phyloP scores from a whole-genome alignment of 495 filamentous ascomycete species.

The Lasiosphaeris hirsuta region DNA sequence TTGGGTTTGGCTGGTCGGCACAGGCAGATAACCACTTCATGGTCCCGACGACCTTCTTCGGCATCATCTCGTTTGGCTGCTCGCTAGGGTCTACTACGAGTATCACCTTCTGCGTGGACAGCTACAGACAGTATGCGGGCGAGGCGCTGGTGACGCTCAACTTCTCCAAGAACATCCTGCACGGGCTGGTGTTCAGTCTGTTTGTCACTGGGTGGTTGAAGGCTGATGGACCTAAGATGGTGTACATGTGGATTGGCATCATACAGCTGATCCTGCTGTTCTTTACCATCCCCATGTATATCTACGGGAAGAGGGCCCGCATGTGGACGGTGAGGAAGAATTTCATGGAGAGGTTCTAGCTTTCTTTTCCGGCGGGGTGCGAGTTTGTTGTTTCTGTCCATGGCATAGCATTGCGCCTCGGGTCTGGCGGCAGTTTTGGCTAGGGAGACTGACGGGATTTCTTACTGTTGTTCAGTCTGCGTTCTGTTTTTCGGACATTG shows the following conservation, averaged over 20 bases:
- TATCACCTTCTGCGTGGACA: slow-evolving; percentile 93
- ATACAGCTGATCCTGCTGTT: slow-evolving; percentile 76
- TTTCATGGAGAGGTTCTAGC: slow-evolving; percentile 82
- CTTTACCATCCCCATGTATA: slow-evolving; percentile 88
- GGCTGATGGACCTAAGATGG: slow-evolving; percentile 67
- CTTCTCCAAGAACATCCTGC: slow-evolving; percentile 90
- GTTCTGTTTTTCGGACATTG: too few relatives aligned
- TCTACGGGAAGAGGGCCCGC: slow-evolving; percentile 88
- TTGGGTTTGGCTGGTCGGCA: slow-evolving; percentile 93
- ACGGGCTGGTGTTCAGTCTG: slow-evolving; percentile 84
- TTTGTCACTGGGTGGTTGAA: slow-evolving; percentile 89
- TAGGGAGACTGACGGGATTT: too few relatives aligned
- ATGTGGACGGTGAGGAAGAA: slow-evolving; percentile 94
- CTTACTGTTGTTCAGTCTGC: too few relatives aligned
- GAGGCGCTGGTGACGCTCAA: slow-evolving; percentile 94
- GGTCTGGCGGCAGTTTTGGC: background rate
- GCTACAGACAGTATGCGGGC: slow-evolving; percentile 89
- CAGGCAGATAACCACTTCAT: slow-evolving; percentile 74
- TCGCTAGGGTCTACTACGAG: slow-evolving; percentile 88
- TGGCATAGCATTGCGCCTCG: background rate
- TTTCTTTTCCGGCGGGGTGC: background rate
- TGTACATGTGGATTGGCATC: slow-evolving; percentile 79
- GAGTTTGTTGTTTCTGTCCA: background rate
- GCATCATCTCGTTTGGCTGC: slow-evolving; percentile 89
- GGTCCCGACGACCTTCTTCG: slow-evolving; percentile 91